A percentile compares a stretch with the other conserved stretches of the same genome.
phyloP scores from a whole-genome alignment of 768 basidiomycete species.

The Kwoniella dendrophila region DNA sequence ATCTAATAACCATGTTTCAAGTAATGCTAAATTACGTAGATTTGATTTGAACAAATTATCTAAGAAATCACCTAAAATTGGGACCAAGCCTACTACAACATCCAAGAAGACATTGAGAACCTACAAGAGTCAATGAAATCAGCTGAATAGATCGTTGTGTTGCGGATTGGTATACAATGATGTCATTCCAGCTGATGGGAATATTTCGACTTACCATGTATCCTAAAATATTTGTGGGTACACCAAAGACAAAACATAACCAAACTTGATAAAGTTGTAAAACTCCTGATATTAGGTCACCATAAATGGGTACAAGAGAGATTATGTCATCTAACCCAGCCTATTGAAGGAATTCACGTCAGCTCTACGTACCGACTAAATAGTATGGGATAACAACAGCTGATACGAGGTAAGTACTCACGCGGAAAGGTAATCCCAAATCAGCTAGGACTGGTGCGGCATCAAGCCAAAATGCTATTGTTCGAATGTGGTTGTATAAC shows the following conservation, averaged over 20 bases:
- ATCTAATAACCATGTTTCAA: slow-evolving; percentile 49
- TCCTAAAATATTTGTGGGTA: slow-evolving; percentile 36
- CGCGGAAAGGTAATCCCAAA: slow-evolving; percentile 54
- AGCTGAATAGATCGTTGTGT: too few relatives aligned
- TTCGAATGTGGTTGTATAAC: slow-evolving; percentile 54
- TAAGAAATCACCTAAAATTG: slow-evolving; percentile 53
- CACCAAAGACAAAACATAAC: slow-evolving; percentile 51
- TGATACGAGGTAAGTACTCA: slow-evolving; percentile 24
- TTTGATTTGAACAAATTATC: slow-evolving; percentile 57
- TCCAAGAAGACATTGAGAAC: slow-evolving; percentile 50
- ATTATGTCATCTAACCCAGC: slow-evolving; percentile 55
- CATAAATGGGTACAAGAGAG: slow-evolving; percentile 53
- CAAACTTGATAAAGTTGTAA: slow-evolving; percentile 55
- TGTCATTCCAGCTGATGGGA: background rate
- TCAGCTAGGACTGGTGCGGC: slow-evolving; percentile 53
- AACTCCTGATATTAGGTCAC: slow-evolving; percentile 51
- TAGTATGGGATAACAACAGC: slow-evolving; percentile 7
- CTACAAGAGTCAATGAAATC: too few relatives aligned
- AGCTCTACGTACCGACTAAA: too few relatives aligned
- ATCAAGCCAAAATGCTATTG: slow-evolving; percentile 55
- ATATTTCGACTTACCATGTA: slow-evolving; percentile 54
- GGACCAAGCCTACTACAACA: slow-evolving; percentile 51
- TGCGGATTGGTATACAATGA: too few relatives aligned
- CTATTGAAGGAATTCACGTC: slow-evolving; percentile 27
- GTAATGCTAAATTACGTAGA: slow-evolving; percentile 45